A percentile compares a stretch with the other conserved stretches of the same genome.
Evolutionary conservation across 1,284 basidiomycete genomes (phyloP).

Genomic region (Coniferiporia sulphurascens): DNA sequence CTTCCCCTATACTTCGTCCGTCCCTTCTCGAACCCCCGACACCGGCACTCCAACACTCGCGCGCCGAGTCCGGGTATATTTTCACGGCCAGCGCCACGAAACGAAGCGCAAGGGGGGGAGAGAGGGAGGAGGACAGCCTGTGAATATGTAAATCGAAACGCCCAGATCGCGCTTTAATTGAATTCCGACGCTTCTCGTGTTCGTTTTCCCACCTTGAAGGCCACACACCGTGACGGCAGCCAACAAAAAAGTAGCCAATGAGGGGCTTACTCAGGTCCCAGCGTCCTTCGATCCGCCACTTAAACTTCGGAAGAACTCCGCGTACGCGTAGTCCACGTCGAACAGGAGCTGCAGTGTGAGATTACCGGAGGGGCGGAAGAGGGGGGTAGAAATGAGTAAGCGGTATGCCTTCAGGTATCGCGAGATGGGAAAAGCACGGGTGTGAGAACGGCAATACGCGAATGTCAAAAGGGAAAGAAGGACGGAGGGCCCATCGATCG

Average conservation of each 20-base stretch:
- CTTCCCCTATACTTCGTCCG: no score
- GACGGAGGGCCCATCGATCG: not conserved
- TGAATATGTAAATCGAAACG: no score
- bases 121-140: no score
- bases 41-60: no score
- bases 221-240: no score
- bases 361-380: not conserved
- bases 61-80: no score
- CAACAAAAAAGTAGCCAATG: not conserved
- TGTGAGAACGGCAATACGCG: not conserved
- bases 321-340: slow-evolving; percentile 95
- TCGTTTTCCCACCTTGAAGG: no score
- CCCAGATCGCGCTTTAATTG: no score
- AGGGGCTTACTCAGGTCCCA: not conserved
- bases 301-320: slow-evolving; percentile 90
- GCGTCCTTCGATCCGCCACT: slow-evolving; percentile 36
- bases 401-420: not conserved
- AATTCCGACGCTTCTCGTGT: no score
- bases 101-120: no score
- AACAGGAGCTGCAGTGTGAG: slow-evolving; percentile 69
- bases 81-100: no score
- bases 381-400: not conserved
- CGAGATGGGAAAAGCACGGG: not conserved
- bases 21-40: no score
- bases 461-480: not conserved